Conservation (phyloP, 1,284 basidiomycete species). For the Farysia itapuensis region DNA sequence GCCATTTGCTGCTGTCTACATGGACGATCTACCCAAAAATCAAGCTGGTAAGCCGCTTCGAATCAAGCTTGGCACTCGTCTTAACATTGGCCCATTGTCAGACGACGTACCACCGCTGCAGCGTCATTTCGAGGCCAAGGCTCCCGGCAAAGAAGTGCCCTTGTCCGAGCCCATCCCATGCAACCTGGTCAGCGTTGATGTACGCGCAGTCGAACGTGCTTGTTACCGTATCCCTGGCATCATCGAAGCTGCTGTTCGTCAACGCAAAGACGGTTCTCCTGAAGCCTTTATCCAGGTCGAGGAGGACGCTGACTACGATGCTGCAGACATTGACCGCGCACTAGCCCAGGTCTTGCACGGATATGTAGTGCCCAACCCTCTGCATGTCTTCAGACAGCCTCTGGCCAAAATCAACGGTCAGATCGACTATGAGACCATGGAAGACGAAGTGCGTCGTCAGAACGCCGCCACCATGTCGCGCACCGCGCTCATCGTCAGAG, state of each 20-base stretch:
- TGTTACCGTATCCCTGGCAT: conserved; percentile 60
- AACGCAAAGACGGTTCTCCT: conserved; percentile 57
- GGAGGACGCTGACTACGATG: conserved; percentile 58
- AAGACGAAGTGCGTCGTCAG: conserved; percentile 57
- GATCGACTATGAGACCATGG: conserved; percentile 59
- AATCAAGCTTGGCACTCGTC: conserved; percentile 59
- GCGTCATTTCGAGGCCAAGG: conserved; percentile 59
- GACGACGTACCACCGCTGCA: conserved; percentile 57
- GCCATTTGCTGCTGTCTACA: conserved; percentile 59
- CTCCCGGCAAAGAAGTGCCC: conserved; percentile 56
- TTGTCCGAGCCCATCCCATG: conserved; percentile 58
- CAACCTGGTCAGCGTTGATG: conserved; percentile 56
- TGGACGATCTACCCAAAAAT: conserved; percentile 60
- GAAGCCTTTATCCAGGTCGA: conserved; percentile 60
- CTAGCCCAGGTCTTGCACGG: conserved; percentile 58
- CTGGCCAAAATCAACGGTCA: conserved; percentile 55
- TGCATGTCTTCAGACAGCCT: conserved; percentile 59
- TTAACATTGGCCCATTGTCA: conserved; percentile 56
- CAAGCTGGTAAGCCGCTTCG: conserved; percentile 59
- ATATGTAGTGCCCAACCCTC: conserved; percentile 59
- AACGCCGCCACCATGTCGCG: conserved; percentile 58
- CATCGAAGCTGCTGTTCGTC: conserved; percentile 56
- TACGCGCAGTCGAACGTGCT: conserved; percentile 57
- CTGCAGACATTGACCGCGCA: conserved; percentile 58
- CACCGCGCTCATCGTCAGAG: conserved; percentile 55